Evolutionary conservation across 2,329 filamentous ascomycete genomes (phyloP).

Genomic region (Tolypocladium inflatum): DNA sequence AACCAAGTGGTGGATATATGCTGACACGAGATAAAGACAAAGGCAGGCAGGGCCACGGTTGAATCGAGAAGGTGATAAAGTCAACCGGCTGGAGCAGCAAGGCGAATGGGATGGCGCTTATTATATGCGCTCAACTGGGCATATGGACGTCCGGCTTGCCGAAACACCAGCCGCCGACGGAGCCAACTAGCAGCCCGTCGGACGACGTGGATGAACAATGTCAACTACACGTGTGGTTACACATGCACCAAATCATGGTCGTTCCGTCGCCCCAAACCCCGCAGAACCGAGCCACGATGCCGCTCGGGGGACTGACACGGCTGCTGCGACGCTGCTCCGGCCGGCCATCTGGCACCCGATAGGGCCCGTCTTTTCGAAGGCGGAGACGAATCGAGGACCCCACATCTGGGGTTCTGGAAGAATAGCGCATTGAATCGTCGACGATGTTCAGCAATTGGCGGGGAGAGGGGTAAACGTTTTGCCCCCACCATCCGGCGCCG

Average conservation of each 20-base stretch:
- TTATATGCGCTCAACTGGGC: neutral
- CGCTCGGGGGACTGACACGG: neutral
- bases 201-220: neutral
- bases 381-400: neutral
- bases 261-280: neutral
- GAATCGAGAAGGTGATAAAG: neutral
- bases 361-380: neutral
- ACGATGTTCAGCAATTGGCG: neutral
- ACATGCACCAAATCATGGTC: neutral
- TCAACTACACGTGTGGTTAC: neutral
- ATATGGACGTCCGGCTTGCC: neutral
- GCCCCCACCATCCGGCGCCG: neutral
- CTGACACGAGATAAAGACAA: too few species aligned
- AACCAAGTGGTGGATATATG: too few species aligned
- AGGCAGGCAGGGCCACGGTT: too few species aligned
- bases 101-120: neutral
- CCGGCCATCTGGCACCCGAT: slow-evolving; percentile 1
- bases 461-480: slow-evolving; percentile 15
- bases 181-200: neutral
- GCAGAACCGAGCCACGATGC: neutral
- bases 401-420: neutral
- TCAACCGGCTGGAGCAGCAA: neutral
- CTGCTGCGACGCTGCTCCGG: neutral
- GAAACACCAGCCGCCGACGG: neutral
- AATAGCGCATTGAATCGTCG: neutral